Percentiles rank a stretch among this genome's conserved stretches.
Evolutionary conservation across 345 rosid species (phyloP).

Genomic region (Lepidium aucheri): DNA sequence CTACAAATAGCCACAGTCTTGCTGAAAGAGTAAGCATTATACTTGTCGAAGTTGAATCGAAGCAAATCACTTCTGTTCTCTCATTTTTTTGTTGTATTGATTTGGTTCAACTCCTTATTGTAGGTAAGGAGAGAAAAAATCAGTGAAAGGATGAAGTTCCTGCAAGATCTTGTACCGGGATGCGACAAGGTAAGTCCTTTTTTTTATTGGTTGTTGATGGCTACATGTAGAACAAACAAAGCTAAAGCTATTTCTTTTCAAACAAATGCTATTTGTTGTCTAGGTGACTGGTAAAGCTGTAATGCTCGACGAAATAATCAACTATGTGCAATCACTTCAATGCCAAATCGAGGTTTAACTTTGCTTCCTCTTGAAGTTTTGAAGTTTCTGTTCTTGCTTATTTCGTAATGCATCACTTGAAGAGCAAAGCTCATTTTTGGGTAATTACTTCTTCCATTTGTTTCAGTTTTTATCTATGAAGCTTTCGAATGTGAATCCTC

Average conservation of each 20-base stretch:
- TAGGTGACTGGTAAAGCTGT: slow-evolving; percentile 94
- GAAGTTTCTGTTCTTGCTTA: neutral
- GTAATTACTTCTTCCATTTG: neutral
- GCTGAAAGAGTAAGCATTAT: slow-evolving; percentile 69
- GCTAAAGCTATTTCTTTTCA: neutral
- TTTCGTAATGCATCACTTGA: neutral
- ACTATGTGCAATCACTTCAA: slow-evolving; percentile 88
- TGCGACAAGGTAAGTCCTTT: slow-evolving; percentile 65
- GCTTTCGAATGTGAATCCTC: slow-evolving; percentile 78
- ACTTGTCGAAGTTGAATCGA: neutral
- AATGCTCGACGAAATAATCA: slow-evolving; percentile 93
- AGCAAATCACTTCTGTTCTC: neutral
- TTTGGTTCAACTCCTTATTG: slow-evolving; percentile 13
- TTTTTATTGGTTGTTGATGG: neutral
- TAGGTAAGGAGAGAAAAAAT: slow-evolving; percentile 92
- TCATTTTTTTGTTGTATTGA: neutral
- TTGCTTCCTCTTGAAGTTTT: neutral
- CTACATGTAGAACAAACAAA: neutral
- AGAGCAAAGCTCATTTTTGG: neutral
- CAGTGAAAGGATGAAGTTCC: slow-evolving; percentile 85
- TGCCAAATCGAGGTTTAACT: slow-evolving; percentile 77
- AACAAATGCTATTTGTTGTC: neutral
- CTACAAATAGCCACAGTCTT: slow-evolving; percentile 93
- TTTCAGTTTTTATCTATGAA: slow-evolving; percentile 86
- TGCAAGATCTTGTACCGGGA: slow-evolving; percentile 93